Percentiles rank a stretch among this genome's conserved stretches.
phyloP scores from a whole-genome alignment of 2,329 filamentous ascomycete genomes.

The Tothia fuscella region DNA sequence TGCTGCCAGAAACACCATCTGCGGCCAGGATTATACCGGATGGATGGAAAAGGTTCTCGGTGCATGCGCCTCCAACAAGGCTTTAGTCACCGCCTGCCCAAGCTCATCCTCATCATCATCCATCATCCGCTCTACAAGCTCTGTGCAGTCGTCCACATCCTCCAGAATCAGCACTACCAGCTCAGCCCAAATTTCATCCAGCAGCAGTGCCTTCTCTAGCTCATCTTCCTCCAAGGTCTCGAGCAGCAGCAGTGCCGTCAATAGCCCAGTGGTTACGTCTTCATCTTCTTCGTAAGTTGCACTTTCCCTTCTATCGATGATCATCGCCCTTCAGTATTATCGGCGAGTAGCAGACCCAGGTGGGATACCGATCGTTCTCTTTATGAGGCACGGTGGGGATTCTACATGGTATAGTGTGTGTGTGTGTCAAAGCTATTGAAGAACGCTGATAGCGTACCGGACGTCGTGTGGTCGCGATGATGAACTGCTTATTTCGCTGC shows the following conservation, averaged over 20 bases:
- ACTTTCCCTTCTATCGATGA: neutral
- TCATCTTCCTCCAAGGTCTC: neutral
- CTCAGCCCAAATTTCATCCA: conserved; percentile 1
- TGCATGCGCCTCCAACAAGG: conserved; percentile 4
- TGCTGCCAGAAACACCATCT: conserved; percentile 33
- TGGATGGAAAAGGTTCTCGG: conserved; percentile 32
- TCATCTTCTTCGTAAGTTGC: neutral
- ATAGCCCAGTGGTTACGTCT: neutral
- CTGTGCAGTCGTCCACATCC: conserved; percentile 4
- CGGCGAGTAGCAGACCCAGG: no score
- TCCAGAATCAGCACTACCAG: neutral
- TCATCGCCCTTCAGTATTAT: no score
- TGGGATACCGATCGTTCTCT: no score
- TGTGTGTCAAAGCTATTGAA: no score
- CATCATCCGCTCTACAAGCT: conserved; percentile 11
- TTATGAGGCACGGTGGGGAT: no score
- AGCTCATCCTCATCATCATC: conserved; percentile 12
- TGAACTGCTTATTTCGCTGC: no score
- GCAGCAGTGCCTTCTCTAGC: neutral
- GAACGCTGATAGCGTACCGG: no score
- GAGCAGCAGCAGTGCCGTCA: neutral
- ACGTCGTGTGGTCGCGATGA: no score
- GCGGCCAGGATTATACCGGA: conserved; percentile 32
- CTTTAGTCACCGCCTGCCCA: conserved; percentile 1
- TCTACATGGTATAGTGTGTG: no score